Base-by-base conservation (phyloP, 805 yeast species). In the Ogataea trehalophila region DNA sequence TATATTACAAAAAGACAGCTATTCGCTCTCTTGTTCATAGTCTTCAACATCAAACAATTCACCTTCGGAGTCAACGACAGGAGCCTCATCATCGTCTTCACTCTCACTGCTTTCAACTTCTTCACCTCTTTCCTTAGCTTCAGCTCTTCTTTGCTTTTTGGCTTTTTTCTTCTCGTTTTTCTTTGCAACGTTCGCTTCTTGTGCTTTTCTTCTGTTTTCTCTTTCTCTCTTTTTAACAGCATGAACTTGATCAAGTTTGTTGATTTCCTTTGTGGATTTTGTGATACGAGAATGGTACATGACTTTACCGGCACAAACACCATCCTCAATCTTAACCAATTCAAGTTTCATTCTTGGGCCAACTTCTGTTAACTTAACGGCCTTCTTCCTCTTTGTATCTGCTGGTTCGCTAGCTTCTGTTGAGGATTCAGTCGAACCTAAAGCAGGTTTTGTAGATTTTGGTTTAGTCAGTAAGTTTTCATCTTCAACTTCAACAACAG, bases 321-420 rank as follows among this genome's bases (percentile, higher is more conserved):
- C 96, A 61, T 92, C 98, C 68, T 92, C 97, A 45, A 94, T 87
- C 70, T 94, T 94, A 43, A 85, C 71, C 48, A 94, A 71, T 44
- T 81, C 73, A 66, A 94, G 71, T 56, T 79, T 80, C 66, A 94
- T 68, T 55, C 99, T 77, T 35, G 99, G 99, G 0, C 99, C 99
- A 42, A 92, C 71, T 66, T 94, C 99, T 1, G 92, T 87, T 43
- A 94, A 73, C 64, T 89, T 91, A 57, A 94, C 87, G 1, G 99
- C 98, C 59, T 87, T 80, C 67, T 89, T 90, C 44, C 77, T 68
- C 35, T 63, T 63, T 3, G 49, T 56, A n/a, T 57, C 52, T 17
- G 53, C 55, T 15, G 46, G 22, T 38, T 33, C 38, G 7, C 16
- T 26, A 31, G 39, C 49, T 6, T 49, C 46, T 18, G 38, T 49